Conservation (phyloP, 371 early-diverging fungal genomes). For the Saksenaea vasiformis region DNA sequence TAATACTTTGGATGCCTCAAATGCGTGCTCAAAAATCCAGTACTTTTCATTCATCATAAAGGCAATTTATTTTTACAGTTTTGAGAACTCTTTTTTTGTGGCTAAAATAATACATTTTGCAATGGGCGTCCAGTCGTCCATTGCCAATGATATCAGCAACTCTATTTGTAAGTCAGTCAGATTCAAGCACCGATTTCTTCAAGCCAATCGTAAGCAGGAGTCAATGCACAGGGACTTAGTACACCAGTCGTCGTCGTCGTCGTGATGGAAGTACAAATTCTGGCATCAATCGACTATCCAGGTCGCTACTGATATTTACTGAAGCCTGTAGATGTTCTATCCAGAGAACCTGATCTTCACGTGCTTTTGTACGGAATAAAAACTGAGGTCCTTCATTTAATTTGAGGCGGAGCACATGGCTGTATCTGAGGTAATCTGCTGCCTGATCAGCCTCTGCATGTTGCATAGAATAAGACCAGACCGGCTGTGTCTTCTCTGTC, state of each 20-base stretch:
- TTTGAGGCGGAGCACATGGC: constrained; percentile 39
- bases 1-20: too few species aligned
- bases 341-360: constrained; percentile 32
- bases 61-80: too few species aligned
- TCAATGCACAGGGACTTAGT: too few species aligned
- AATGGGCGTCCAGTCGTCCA: too few species aligned
- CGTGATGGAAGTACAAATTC: constrained; percentile 28
- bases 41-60: too few species aligned
- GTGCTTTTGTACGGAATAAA: constrained; percentile 26
- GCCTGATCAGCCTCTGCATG: constrained; percentile 36
- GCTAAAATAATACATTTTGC: too few species aligned
- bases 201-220: too few species aligned
- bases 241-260: neutral
- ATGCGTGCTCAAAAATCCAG: too few species aligned
- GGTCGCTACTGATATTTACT: constrained; percentile 37
- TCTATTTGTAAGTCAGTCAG: too few species aligned
- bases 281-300: constrained; percentile 47
- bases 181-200: too few species aligned
- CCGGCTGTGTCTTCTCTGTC: constrained; percentile 13
- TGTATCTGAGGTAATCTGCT: constrained; percentile 40
- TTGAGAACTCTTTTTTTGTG: too few species aligned
- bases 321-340: constrained; percentile 42
- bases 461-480: constrained; percentile 45
- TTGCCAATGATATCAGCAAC: too few species aligned
- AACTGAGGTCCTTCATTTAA: constrained; percentile 42